phyloP scores from a whole-genome alignment of 108 stramenopile genomes.

The Cyclostephanos tholiformis region DNA sequence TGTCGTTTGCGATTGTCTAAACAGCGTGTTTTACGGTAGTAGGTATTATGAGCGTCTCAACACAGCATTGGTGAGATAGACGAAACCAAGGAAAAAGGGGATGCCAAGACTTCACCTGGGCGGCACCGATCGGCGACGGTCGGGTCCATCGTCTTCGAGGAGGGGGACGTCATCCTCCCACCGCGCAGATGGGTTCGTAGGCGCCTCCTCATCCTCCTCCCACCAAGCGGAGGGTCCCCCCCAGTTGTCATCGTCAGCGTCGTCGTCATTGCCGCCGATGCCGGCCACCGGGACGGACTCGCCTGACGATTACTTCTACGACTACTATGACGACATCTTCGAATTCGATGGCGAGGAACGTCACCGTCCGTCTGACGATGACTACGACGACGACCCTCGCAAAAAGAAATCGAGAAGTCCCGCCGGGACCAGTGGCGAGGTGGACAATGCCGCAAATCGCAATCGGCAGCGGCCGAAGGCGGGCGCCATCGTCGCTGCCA shows the following conservation, averaged over 20 bases:
- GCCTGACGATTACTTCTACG: background rate
- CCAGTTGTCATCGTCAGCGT: background rate
- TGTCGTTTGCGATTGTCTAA: too few species aligned
- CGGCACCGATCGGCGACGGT: background rate
- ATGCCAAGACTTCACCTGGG: conserved; percentile 5
- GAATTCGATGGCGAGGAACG: background rate
- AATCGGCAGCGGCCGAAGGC: background rate
- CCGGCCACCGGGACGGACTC: background rate
- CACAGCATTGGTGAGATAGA: too few species aligned
- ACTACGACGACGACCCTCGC: background rate
- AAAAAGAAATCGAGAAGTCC: background rate
- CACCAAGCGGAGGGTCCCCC: too few species aligned
- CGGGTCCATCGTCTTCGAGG: background rate
- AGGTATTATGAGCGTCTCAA: too few species aligned
- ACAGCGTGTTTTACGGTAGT: too few species aligned
- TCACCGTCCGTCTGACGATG: background rate
- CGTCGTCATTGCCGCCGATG: background rate
- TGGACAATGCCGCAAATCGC: background rate
- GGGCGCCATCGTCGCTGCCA: background rate
- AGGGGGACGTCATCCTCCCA: background rate
- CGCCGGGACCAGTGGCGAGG: too few species aligned
- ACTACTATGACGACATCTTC: background rate
- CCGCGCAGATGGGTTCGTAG: background rate
- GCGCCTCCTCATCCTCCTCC: background rate
- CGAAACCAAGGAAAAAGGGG: too few species aligned